Base-by-base conservation (phyloP, 2,329 filamentous ascomycete genomes). In the Penicillium sclerotiorum region DNA sequence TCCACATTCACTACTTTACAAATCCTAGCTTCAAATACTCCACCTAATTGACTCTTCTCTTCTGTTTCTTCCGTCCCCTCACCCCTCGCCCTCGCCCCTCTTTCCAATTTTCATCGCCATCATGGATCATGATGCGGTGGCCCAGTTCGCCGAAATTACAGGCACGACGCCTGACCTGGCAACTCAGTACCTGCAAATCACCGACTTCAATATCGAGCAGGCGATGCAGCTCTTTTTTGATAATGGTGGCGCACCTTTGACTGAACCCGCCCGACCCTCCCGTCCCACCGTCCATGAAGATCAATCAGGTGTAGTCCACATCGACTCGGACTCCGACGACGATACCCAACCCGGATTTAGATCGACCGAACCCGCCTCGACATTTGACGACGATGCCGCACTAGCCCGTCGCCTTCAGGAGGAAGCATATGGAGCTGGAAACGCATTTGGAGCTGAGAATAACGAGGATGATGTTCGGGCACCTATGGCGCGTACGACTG, bases 331-430 rank as follows among this genome's bases (percentile, higher is more conserved):
- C 60, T 87, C 88, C 15, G 89, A 93, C 62, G 87, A 89, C 28
- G 81, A 77, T 58, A 69, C 77, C 28, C 79, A 81, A 11, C 65
- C 59, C 46, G 57, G 56, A 54, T 56, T 58, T 40, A 58, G 68
- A 21, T 35, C 50, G 52, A 53, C 60, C 20, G 47, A 72, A 79
- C 32, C 73, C 73, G 73, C 71, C 25, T 72, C 70, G 77, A 85
- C 63, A 45, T 83, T 88, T 58, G 92, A 96, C 56, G 91, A 96
- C 63, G 94, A 99, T 64, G 92, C 90, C 45, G 92, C 89, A 36
- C 93, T 97, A 85, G 94, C 94, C 6, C 84, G 92, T 69, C 84
- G 89, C 49, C 72, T 99, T 52, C 94, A 99, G 69, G 89, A 99
- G 65, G 91, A 99, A 71, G 81, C 96, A 66, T 97, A 96, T 62